phyloP scores from a whole-genome alignment of 805 yeast species.

The Cyberlindnera xishuangbannaensis region DNA sequence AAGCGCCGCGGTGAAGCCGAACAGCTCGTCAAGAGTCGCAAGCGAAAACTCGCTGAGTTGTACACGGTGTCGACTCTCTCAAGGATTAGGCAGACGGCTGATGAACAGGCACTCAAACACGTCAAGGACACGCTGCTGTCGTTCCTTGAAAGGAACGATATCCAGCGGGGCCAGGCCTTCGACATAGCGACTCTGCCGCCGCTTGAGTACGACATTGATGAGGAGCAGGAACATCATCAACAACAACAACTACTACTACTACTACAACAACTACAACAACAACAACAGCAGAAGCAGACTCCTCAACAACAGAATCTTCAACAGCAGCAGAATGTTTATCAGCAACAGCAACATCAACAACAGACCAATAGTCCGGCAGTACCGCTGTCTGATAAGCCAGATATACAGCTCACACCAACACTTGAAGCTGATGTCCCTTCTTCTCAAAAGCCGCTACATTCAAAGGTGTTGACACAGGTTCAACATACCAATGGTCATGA shows the following conservation, averaged over 20 bases:
- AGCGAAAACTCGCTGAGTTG: conserved; percentile 54
- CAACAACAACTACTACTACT: conserved; percentile 1
- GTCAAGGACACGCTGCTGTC: conserved; percentile 35
- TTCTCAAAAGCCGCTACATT: too few relatives aligned
- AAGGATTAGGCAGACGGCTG: conserved; percentile 33
- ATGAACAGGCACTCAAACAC: conserved; percentile 32
- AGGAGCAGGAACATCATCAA: conserved; percentile 2
- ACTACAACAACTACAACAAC: conserved; percentile 1
- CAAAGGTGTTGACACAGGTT: too few relatives aligned
- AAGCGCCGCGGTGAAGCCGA: conserved; percentile 31
- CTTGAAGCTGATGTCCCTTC: too few relatives aligned
- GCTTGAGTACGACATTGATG: conserved; percentile 8
- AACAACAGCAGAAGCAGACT: background rate
- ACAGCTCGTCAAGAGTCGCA: conserved; percentile 44
- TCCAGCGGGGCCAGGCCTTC: conserved; percentile 40
- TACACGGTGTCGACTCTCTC: conserved; percentile 54
- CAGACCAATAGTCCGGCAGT: background rate
- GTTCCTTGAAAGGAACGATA: conserved; percentile 47
- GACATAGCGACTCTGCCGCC: conserved; percentile 25
- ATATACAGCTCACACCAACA: too few relatives aligned
- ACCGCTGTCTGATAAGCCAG: background rate
- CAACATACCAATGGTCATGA: too few relatives aligned
- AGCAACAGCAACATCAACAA: conserved; percentile 2
- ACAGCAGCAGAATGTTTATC: background rate
- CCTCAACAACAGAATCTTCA: background rate